Percentiles rank a stretch among this genome's conserved stretches.
Conservation (phyloP, 192 early-diverging fungal species). For the Pecoramyces ruminantium region DNA sequence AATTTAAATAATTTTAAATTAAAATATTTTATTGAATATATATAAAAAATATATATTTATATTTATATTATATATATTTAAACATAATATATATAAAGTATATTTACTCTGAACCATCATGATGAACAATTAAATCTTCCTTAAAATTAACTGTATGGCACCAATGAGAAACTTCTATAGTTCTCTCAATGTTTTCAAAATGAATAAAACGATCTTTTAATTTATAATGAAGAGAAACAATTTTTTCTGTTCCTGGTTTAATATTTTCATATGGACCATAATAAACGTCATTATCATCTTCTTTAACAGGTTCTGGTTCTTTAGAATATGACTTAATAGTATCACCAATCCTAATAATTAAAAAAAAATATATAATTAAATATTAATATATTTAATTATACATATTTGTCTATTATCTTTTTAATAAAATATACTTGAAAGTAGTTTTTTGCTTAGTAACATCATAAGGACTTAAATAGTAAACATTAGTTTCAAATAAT, state of each 20-base stretch:
- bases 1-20: conserved; percentile 5
- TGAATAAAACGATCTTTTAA: not conserved
- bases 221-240: not conserved
- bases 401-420: too few relatives aligned
- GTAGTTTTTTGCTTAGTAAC: not conserved
- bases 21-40: too few relatives aligned
- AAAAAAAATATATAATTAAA: too few relatives aligned
- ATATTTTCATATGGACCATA: not conserved
- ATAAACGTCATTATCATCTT: not conserved
- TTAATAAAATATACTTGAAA: too few relatives aligned
- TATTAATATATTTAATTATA: too few relatives aligned
- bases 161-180: conserved; percentile 75
- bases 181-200: conserved; percentile 35
- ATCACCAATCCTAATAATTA: not conserved
- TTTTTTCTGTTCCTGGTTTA: not conserved
- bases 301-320: not conserved
- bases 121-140: conserved; percentile 60
- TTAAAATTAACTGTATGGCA: conserved; percentile 59
- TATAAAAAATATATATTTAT: too few relatives aligned
- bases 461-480: not conserved
- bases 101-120: conserved; percentile 60
- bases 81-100: too few relatives aligned
- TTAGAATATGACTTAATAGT: not conserved
- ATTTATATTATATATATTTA: too few relatives aligned
- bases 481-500: not conserved